Percentiles rank a stretch among this genome's conserved stretches.
Evolutionary conservation across 2,329 filamentous ascomycete genomes (phyloP).

Genomic region (Penicillium decumbens): DNA sequence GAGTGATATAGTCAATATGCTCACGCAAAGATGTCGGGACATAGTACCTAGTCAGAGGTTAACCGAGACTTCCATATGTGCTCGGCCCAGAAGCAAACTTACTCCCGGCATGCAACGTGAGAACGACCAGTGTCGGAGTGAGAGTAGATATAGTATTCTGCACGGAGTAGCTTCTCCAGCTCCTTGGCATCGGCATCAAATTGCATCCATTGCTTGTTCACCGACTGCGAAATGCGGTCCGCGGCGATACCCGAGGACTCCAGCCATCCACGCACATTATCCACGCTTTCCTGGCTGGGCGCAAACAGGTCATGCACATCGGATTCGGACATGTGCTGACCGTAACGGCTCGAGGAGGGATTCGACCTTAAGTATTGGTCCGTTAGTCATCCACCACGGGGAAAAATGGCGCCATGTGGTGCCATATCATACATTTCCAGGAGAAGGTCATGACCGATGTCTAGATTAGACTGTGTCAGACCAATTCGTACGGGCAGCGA

Average conservation of each 20-base stretch:
- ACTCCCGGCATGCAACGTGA: slow-evolving; percentile 41
- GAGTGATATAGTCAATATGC: slow-evolving; percentile 33
- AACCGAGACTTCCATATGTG: neutral
- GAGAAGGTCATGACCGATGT: slow-evolving; percentile 27
- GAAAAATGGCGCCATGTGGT: neutral
- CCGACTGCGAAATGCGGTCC: slow-evolving; percentile 26
- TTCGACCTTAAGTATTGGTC: slow-evolving; percentile 27
- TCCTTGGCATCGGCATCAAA: slow-evolving; percentile 39
- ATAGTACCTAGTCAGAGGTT: slow-evolving; percentile 21
- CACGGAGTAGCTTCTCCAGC: slow-evolving; percentile 37
- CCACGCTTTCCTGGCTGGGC: slow-evolving; percentile 27
- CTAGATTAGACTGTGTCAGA: slow-evolving; percentile 27
- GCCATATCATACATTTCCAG: slow-evolving; percentile 29
- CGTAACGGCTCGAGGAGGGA: slow-evolving; percentile 36
- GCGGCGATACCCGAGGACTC: slow-evolving; percentile 24
- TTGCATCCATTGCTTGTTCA: slow-evolving; percentile 39
- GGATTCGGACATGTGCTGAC: slow-evolving; percentile 30
- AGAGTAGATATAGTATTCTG: slow-evolving; percentile 40
- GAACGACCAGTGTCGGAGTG: slow-evolving; percentile 30
- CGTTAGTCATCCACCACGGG: neutral
- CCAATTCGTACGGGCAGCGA: slow-evolving; percentile 27
- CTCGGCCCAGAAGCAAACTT: slow-evolving; percentile 13
- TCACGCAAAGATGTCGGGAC: slow-evolving; percentile 28
- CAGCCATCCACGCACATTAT: slow-evolving; percentile 29
- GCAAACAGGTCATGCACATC: slow-evolving; percentile 37